These are phyloP conservation scores for Aureobasidium sp. DNA, from an alignment of 2,329 filamentous ascomycete genomes.

Conservation along the genomic window DNA sequence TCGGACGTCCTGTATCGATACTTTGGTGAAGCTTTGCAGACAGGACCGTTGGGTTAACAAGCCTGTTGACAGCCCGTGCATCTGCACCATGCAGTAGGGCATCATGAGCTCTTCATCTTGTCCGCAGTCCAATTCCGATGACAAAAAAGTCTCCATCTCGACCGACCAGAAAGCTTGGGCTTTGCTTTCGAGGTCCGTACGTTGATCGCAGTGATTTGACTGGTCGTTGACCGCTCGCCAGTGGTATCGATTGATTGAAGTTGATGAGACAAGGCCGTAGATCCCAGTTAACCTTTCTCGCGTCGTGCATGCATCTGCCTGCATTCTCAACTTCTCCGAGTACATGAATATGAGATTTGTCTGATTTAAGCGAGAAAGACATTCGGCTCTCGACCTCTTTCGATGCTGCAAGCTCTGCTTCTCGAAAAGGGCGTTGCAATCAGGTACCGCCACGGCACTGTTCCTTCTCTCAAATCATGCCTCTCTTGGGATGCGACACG, in stretches of 20 bases:
- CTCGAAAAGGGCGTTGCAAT: neutral
- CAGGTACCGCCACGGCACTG: neutral
- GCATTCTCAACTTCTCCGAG: neutral
- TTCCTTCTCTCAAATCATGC: neutral
- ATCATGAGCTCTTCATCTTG: neutral
- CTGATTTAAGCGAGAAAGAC: neutral
- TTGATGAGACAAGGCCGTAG: neutral
- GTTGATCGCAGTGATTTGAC: neutral
- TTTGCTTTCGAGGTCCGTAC: neutral
- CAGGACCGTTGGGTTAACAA: neutral
- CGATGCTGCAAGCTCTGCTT: neutral
- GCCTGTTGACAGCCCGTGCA: constrained; percentile 1
- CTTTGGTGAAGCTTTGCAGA: constrained; percentile 1
- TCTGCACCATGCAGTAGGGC: constrained; percentile 3
- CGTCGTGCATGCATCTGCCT: neutral
- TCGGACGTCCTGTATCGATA: neutral
- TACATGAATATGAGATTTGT: neutral
- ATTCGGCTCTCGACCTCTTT: neutral
- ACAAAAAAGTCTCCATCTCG: neutral
- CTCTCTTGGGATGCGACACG: neutral
- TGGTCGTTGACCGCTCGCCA: neutral
- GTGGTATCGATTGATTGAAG: neutral
- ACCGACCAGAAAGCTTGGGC: neutral
- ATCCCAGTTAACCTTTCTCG: neutral
- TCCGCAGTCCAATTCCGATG: neutral